These are phyloP conservation scores for Aspergillus bridgeri DNA, from an alignment of 495 filamentous ascomycete species.

Conservation along the genomic window DNA sequence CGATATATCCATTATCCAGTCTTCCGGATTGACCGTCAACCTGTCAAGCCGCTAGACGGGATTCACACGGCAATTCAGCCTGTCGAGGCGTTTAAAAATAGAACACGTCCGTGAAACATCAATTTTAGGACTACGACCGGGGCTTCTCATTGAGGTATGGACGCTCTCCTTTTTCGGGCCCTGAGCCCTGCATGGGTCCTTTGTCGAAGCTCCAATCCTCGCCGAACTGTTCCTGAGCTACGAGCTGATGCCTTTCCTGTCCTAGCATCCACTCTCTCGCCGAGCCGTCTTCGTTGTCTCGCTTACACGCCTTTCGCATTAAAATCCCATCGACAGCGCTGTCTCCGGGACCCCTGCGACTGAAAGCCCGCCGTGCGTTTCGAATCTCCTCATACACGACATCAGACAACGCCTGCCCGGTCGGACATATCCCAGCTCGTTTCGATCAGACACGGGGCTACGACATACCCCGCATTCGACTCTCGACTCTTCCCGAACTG, in stretches of 20 bases:
- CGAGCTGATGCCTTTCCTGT: not conserved
- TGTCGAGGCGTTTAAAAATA: slow-evolving; percentile 11
- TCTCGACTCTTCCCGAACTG: slow-evolving; percentile 2
- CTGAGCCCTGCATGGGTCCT: not conserved
- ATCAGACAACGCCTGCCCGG: not conserved
- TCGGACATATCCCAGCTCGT: not conserved
- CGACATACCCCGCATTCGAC: slow-evolving; percentile 22
- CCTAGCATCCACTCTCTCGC: not conserved
- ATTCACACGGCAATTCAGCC: not conserved
- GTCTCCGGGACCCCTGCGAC: not conserved
- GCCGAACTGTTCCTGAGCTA: not conserved
- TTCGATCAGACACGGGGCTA: slow-evolving; percentile 12
- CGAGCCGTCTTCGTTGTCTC: not conserved
- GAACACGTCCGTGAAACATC: slow-evolving; percentile 18
- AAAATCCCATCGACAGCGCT: not conserved
- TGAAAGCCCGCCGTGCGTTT: not conserved
- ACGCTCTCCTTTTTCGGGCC: not conserved
- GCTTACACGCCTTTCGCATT: not conserved
- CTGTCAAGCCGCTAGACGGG: too few relatives aligned
- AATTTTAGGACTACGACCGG: not conserved
- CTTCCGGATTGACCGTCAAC: not conserved
- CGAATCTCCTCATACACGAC: not conserved
- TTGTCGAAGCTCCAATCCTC: not conserved
- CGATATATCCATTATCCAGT: not conserved
- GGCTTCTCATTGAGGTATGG: not conserved